Conservation (phyloP, 2,329 filamentous ascomycete species). For the Fusarium sublunatum region DNA sequence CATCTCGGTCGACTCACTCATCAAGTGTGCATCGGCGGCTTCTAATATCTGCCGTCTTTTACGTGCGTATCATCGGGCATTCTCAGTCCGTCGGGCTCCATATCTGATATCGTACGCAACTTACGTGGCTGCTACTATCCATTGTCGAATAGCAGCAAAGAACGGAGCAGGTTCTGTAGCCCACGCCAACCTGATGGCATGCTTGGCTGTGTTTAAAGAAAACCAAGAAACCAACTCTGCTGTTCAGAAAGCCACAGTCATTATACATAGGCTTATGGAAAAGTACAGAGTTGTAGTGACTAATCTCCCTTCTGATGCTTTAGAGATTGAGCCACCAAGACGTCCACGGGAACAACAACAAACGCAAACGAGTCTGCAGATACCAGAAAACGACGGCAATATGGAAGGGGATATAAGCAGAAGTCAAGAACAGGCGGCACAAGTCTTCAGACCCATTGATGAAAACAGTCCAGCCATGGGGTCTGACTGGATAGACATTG, state of each 20-base stretch:
- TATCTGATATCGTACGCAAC: conserved; percentile 67
- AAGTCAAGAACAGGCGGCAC: not conserved
- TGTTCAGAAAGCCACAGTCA: conserved; percentile 57
- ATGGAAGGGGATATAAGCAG: not conserved
- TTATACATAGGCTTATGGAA: conserved; percentile 60
- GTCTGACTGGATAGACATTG: conserved; percentile 49
- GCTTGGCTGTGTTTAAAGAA: conserved; percentile 59
- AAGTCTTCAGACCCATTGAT: not conserved
- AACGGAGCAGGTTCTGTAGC: conserved; percentile 54
- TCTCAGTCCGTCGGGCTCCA: conserved; percentile 59
- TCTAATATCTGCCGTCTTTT: conserved; percentile 58
- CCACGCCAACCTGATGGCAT: conserved; percentile 55
- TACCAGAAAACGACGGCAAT: not conserved
- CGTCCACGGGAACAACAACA: conserved; percentile 6
- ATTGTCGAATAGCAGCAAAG: conserved; percentile 62
- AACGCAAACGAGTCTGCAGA: not conserved
- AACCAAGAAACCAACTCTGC: conserved; percentile 64
- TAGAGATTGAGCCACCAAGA: conserved; percentile 5
- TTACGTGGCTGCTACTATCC: conserved; percentile 65
- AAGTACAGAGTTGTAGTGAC: conserved; percentile 52
- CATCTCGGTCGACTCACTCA: conserved; percentile 57
- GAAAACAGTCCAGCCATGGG: conserved; percentile 14
- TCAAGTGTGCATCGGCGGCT: conserved; percentile 59
- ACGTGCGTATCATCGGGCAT: conserved; percentile 57
- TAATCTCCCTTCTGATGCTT: conserved; percentile 20